Conservation (phyloP, 2,329 filamentous ascomycete genomes). For the Cadophora luteo-olivacea region DNA sequence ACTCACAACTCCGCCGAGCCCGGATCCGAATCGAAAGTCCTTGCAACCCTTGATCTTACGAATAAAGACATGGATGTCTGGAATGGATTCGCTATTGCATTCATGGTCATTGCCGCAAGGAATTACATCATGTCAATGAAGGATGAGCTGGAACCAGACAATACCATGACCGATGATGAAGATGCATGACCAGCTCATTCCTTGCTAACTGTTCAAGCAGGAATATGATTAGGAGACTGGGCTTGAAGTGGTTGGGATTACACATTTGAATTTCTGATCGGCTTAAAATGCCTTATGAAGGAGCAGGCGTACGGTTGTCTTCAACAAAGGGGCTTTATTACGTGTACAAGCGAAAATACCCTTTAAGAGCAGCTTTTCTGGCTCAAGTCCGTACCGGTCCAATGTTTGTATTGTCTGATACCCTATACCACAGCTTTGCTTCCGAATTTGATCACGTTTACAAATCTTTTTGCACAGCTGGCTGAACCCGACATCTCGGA, state of each 20-base stretch:
- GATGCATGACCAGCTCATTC: constrained; percentile 29
- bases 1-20: constrained; percentile 43
- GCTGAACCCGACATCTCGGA: background rate
- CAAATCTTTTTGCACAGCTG: background rate
- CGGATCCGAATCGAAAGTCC: constrained; percentile 36
- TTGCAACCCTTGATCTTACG: constrained; percentile 43
- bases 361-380: constrained; percentile 15
- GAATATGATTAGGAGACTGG: background rate
- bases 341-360: constrained; percentile 24
- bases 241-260: background rate
- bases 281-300: constrained; percentile 1
- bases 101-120: constrained; percentile 41
- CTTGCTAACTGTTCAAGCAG: background rate
- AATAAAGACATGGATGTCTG: constrained; percentile 43
- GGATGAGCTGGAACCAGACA: constrained; percentile 40
- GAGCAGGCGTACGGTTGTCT: background rate
- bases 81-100: constrained; percentile 46
- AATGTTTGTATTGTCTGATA: constrained; percentile 24
- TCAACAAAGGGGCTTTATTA: background rate
- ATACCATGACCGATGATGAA: constrained; percentile 32
- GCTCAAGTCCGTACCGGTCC: constrained; percentile 15
- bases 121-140: constrained; percentile 43
- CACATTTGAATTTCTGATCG: constrained; percentile 7
- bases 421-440: constrained; percentile 14
- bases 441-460: constrained; percentile 14